Base-by-base conservation (phyloP, 768 basidiomycete species). In the Lactarius evosmus region DNA sequence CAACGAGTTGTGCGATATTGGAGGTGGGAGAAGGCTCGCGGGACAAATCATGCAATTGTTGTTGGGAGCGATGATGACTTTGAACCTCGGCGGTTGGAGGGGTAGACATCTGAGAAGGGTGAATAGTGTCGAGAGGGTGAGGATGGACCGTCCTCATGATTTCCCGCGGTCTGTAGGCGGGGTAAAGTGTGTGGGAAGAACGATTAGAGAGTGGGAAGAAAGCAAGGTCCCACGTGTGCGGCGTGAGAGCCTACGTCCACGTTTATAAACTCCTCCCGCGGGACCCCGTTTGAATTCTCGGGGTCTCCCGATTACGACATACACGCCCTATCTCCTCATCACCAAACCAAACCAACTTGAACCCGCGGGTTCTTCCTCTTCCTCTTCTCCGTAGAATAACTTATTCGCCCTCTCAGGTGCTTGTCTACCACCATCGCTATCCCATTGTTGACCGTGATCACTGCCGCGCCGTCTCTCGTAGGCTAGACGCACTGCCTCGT, bases 121-220 rank as follows among this genome's bases (percentile, higher is more conserved):
- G 66, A 14, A 67, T 59, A 59, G 66, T 67, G 73, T 80, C 72
- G 75, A 79, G 74, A 72, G 83, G 66, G 85, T 81, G 17, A 82
- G 80, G 69, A 71, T 78, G 78, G 56, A 77, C 78, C 0, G 76
- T 77, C 77, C 76, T 77, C 76, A 77, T 77, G 72, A 66, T 76
- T 77, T 74, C 78, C 76, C 74, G 77, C 71, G 73, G 72, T 71
- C 73, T 74, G 72, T 49, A 60, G 51, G 65, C 58, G 52, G 44
- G 58, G 40, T 44, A 40, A 52, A 72, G 71, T 75, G 77, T 80
- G 78, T 80, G 78, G 78, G 79, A 80, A 80, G 73, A 72, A 72
- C 71, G 76, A 75, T 71, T 72, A 72, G 72, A 70, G 74, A 73
- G 78, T 80, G 78, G 79, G 78, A 79, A 79, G 78, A 80, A 79